Base-by-base conservation (phyloP, 306 rosid genomes). In the Ceratonia siliqua region DNA sequence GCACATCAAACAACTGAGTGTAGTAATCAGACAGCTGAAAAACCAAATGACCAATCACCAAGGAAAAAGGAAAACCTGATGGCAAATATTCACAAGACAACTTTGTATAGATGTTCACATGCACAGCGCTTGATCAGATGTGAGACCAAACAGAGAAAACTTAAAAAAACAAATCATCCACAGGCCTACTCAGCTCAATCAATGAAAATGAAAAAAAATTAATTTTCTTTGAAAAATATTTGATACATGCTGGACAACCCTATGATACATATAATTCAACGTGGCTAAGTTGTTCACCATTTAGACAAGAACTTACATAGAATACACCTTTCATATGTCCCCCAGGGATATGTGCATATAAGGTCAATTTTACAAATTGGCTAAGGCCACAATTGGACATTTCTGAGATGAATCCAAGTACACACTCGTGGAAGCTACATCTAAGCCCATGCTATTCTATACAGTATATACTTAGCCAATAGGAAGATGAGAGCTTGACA, bases 1-100 rank as follows among this genome's bases (percentile, higher is more conserved):
- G n/a, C n/a, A n/a, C n/a, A n/a, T n/a, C n/a, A n/a, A n/a, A n/a
- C n/a, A n/a, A n/a, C n/a, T n/a, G n/a, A n/a, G n/a, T n/a, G n/a
- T n/a, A n/a, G n/a, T n/a, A n/a, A n/a, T n/a, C n/a, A n/a, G n/a
- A n/a, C n/a, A n/a, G n/a, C n/a, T n/a, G n/a, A n/a, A n/a, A n/a
- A n/a, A n/a, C n/a, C n/a, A n/a, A n/a, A n/a, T n/a, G n/a, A n/a
- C n/a, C n/a, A n/a, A n/a, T n/a, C n/a, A n/a, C n/a, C n/a, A n/a
- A n/a, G n/a, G n/a, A n/a, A n/a, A 59, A 76, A 55, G 32, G 52
- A 76, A 56, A 76, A 67, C 49, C 9, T 55, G 42, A 63, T 52
- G 50, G 43, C 21, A 41, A 39, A 8, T 55, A 28, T 67, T 64
- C 36, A 22, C 32, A 57, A 32, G 52, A n/a, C n/a, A 61, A 43